These are phyloP conservation scores for Sugiyamaella xylanicola DNA, from an alignment of 1,139 yeast genomes.

Conservation along the genomic window DNA sequence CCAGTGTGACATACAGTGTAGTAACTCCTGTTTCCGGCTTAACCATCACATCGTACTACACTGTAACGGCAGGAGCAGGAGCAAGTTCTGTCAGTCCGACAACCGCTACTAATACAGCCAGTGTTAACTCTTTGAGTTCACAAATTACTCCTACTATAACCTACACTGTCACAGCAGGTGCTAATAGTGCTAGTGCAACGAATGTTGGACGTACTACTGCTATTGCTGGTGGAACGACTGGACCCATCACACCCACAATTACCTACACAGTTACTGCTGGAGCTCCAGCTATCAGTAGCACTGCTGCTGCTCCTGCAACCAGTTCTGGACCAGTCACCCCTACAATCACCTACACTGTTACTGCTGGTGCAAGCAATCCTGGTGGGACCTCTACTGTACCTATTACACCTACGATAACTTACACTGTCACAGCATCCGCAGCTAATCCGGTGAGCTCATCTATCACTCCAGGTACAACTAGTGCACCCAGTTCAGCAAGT, in stretches of 20 bases:
- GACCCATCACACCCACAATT: too few relatives aligned
- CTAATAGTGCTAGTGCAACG: too few relatives aligned
- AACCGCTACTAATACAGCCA: background rate
- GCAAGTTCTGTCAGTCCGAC: background rate
- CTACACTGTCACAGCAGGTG: background rate
- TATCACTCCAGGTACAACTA: background rate
- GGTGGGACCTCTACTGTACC: background rate
- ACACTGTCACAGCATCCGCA: background rate
- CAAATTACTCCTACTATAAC: background rate
- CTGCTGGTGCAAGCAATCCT: background rate
- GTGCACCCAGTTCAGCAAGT: background rate
- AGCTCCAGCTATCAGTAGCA: too few relatives aligned
- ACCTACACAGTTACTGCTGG: too few relatives aligned
- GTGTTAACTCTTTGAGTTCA: background rate
- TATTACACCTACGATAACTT: background rate
- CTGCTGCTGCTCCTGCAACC: too few relatives aligned
- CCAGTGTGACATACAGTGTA: background rate
- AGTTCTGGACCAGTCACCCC: background rate
- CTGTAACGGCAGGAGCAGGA: background rate
- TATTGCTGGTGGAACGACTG: too few relatives aligned
- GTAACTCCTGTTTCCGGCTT: background rate
- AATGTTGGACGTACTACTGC: too few relatives aligned
- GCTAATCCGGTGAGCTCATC: background rate
- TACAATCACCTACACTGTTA: background rate
- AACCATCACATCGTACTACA: background rate